These are phyloP conservation scores for Fusarium brevicatenulatum DNA, from an alignment of 2,329 filamentous ascomycete species.

Conservation along the genomic window DNA sequence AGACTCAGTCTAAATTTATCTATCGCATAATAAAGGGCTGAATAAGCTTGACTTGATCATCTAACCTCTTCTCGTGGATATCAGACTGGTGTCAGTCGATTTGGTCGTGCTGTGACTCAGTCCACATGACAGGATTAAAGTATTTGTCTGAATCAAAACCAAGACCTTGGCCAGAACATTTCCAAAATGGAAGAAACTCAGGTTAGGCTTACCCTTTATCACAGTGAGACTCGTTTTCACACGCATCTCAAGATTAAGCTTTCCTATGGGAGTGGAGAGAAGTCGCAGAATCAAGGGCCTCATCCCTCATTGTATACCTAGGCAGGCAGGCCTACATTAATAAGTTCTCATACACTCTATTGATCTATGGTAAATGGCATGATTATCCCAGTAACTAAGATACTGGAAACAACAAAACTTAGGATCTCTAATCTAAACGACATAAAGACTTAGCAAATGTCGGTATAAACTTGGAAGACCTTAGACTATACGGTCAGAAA, in stretches of 20 bases:
- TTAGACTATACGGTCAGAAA: background rate
- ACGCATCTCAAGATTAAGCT: background rate
- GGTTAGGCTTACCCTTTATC: fast-evolving
- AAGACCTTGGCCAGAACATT: background rate
- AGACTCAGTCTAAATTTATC: background rate
- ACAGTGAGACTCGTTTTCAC: background rate
- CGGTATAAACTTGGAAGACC: too few species aligned
- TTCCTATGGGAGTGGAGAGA: background rate
- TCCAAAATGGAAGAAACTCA: background rate
- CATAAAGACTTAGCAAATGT: background rate
- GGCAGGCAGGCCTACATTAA: background rate
- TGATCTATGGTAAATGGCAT: background rate
- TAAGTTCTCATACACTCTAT: background rate
- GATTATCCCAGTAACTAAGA: background rate
- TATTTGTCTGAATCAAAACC: background rate
- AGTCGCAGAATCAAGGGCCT: background rate
- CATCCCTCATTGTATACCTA: background rate
- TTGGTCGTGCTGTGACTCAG: background rate
- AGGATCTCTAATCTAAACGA: background rate
- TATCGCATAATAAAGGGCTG: background rate
- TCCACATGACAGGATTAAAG: background rate
- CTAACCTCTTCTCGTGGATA: background rate
- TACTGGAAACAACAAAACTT: too few species aligned
- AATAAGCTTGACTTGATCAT: background rate
- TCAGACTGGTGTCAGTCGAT: background rate